Base-by-base conservation (phyloP, 805 yeast species). In the Candida palmyrensis region DNA sequence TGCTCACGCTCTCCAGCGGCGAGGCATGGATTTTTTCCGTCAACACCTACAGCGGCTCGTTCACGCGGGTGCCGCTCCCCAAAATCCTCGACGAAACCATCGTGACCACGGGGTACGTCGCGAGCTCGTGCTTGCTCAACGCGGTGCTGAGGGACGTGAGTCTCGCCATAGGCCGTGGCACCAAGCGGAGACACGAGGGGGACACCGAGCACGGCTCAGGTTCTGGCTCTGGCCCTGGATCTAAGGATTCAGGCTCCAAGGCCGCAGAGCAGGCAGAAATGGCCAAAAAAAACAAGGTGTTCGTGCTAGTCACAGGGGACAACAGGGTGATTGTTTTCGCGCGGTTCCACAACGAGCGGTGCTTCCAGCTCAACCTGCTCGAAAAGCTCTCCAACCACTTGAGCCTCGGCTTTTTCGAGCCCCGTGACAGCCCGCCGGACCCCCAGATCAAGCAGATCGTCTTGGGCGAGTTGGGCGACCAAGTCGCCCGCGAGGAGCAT, bases 251-350 rank as follows among this genome's bases (percentile, higher is more conserved):
- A n/a, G n/a, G n/a, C n/a, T 9, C 30, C 2, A 53, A 47, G 13
- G 52, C 49, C 12, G 56, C 57, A 13, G 26, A 20, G 35, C 35
- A n/a, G 28, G 12, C 27, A 13, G n/a, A n/a, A n/a, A n/a, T n/a
- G n/a, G n/a, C n/a, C n/a, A 45, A 55, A 2, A 63, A 45, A 55
- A 64, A 48, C 45, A 67, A 62, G 35, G 66, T 63, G 0, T 82
- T 81, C 44, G 67, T 83, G 27, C 71, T 80, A 29, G 84, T 81
- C 5, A 82, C 89, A 2, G 89, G 87, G 37, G 89, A 81, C 49
- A 84, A 82, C 46, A 71, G 87, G 51, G 61, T 83, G 13, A 73
- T 84, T 30, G 73, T 75, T 10, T 82, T 82, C 52, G 70, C 70
- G 35, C 68, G 75, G 35, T 68, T 77, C 30, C 73, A 71, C 58